Evolutionary conservation across 352 stramenopile species (phyloP).

Genomic region (Globisporangium recalcitrans): DNA sequence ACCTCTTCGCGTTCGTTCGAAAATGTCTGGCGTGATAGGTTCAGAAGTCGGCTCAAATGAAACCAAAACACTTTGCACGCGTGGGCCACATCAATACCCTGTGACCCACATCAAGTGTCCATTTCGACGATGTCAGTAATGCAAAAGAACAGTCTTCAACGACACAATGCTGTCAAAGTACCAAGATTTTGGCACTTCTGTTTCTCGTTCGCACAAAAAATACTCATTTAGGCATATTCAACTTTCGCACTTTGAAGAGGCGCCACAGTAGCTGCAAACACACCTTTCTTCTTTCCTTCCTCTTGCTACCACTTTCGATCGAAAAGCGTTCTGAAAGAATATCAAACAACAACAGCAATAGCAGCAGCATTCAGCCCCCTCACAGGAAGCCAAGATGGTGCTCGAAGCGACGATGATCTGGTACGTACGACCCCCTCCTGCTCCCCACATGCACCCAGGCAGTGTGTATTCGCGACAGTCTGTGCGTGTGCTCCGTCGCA

Average conservation of each 20-base stretch:
- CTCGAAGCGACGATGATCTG: slow-evolving; percentile 89
- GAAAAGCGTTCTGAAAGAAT: not conserved
- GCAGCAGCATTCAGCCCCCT: slow-evolving; percentile 6
- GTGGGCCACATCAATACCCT: too few relatives aligned
- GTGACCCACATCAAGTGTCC: not conserved
- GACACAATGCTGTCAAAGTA: too few relatives aligned
- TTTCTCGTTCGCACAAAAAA: too few relatives aligned
- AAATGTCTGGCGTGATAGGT: slow-evolving; percentile 2
- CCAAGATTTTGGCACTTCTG: too few relatives aligned
- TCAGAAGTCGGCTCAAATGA: not conserved
- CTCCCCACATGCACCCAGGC: not conserved
- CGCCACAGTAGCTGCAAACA: not conserved
- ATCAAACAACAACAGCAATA: slow-evolving; percentile 11
- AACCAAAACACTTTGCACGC: too few relatives aligned
- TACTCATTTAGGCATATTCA: too few relatives aligned
- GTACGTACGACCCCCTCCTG: slow-evolving; percentile 25
- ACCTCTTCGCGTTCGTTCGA: slow-evolving; percentile 11
- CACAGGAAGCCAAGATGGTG: slow-evolving; percentile 43
- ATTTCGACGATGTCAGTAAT: too few relatives aligned
- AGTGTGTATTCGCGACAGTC: not conserved
- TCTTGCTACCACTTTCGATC: slow-evolving; percentile 5
- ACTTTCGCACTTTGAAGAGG: not conserved
- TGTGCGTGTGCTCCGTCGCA: not conserved
- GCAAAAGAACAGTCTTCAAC: too few relatives aligned
- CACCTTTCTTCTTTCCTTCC: not conserved